Conservation (phyloP, 129 eudicot genomes). For the Rutidosis leptorrhynchoides region DNA sequence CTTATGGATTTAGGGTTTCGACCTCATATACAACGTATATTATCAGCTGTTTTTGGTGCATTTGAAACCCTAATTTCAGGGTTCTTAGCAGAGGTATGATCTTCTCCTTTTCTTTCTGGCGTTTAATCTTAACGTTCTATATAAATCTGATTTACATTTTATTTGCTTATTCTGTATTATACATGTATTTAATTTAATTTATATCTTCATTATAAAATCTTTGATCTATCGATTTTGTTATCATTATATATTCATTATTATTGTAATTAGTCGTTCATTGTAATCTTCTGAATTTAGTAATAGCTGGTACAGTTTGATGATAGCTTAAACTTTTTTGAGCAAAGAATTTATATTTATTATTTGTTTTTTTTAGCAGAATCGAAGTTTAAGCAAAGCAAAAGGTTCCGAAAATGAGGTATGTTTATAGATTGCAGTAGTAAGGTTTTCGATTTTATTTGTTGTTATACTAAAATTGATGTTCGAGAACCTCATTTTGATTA, state of each 20-base stretch:
- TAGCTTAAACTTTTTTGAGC: not conserved
- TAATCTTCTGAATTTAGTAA: not conserved
- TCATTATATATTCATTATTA: not conserved
- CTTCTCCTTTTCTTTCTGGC: conserved; percentile 6
- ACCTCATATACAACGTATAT: conserved; percentile 13
- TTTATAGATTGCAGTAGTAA: not conserved
- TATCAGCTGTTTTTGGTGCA: conserved; percentile 4
- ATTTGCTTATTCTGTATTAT: not conserved
- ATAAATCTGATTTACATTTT: not conserved
- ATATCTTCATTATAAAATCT: not conserved
- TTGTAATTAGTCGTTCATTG: not conserved
- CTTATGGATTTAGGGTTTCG: conserved; percentile 27
- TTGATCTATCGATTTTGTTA: not conserved
- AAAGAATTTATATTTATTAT: not conserved
- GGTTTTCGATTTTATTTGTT: not conserved
- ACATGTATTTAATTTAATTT: too few species aligned
- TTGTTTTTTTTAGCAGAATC: conserved; percentile 19
- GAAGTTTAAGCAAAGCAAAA: conserved; percentile 21
- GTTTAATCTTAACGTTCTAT: not conserved
- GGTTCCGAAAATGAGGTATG: conserved; percentile 39
- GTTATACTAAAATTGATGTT: too few species aligned
- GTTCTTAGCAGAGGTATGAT: conserved; percentile 32
- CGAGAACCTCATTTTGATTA: too few species aligned
- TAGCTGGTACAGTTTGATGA: not conserved
- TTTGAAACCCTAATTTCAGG: conserved; percentile 34